phyloP scores from a whole-genome alignment of 306 rosid genomes.

The Vicia villosa region DNA sequence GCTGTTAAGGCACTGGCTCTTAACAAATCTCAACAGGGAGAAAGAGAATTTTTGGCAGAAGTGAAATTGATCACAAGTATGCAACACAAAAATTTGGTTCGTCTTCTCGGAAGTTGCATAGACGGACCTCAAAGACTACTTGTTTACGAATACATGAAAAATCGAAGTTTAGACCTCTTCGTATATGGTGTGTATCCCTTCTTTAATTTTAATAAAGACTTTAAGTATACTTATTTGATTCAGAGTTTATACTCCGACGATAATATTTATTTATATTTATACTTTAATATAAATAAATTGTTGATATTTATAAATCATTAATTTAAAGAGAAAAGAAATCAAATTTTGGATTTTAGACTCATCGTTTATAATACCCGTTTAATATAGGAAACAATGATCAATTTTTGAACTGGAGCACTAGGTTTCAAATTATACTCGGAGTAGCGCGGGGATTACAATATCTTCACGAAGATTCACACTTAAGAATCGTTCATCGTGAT shows the following conservation, averaged over 20 bases:
- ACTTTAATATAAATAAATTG: no score
- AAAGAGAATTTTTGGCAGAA: conserved; percentile 71
- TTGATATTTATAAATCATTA: no score
- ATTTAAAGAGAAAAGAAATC: no score
- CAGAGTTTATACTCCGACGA: no score
- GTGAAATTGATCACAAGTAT: conserved; percentile 74
- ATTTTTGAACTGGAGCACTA: conserved; percentile 67
- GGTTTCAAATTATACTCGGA: conserved; percentile 75
- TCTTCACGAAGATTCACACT: conserved; percentile 79
- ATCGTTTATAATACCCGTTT: background rate
- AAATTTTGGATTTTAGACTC: background rate
- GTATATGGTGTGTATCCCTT: conserved; percentile 50
- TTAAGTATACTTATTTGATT: no score
- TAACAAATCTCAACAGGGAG: conserved; percentile 79
- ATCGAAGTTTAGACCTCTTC: conserved; percentile 68
- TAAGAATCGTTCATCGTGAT: conserved; percentile 74
- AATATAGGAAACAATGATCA: conserved; percentile 52
- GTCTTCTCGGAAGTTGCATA: conserved; percentile 75
- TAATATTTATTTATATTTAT: no score
- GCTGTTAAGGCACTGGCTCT: conserved; percentile 70
- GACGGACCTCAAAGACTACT: conserved; percentile 77
- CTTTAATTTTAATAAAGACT: background rate
- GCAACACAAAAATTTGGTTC: conserved; percentile 86
- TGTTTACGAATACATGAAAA: conserved; percentile 79
- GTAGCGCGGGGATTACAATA: conserved; percentile 82